Evolutionary conservation across 441 rosid genomes (phyloP).

Genomic region (Melastoma candidum): DNA sequence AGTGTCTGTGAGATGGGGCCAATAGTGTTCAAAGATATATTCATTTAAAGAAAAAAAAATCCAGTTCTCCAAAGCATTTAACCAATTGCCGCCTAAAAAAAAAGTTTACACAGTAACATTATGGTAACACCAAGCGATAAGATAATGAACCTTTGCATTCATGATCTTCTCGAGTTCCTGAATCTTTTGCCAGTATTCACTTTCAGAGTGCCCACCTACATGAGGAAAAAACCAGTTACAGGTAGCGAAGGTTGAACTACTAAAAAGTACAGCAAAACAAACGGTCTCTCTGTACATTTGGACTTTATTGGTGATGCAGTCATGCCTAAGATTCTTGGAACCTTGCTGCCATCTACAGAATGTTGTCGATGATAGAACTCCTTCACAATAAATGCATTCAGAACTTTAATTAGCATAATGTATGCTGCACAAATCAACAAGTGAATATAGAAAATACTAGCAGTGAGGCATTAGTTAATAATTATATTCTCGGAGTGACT

Average conservation of each 20-base stretch:
- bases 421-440: not conserved
- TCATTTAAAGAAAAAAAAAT: not conserved
- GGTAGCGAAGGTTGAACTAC: not conserved
- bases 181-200: slow-evolving; percentile 43
- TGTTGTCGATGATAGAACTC: slow-evolving; percentile 66
- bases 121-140: slow-evolving; percentile 18
- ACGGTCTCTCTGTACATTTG: slow-evolving; percentile 38
- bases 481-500: too few relatives aligned
- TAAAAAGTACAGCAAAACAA: not conserved
- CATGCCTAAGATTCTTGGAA: slow-evolving; percentile 91
- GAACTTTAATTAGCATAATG: not conserved
- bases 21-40: not conserved
- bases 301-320: slow-evolving; percentile 87
- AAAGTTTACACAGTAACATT: slow-evolving; percentile 5
- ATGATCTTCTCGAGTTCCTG: slow-evolving; percentile 56
- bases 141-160: slow-evolving; percentile 55
- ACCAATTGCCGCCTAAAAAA: not conserved
- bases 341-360: slow-evolving; percentile 19
- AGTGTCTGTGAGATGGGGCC: too few relatives aligned
- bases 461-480: not conserved
- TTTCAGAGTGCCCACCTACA: slow-evolving; percentile 35
- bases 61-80: not conserved
- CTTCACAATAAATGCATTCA: slow-evolving; percentile 28
- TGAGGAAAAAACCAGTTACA: not conserved
- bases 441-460: not conserved